Evolutionary conservation across 2,329 filamentous ascomycete genomes (phyloP).

Genomic region (Hyphodiscus sp.): DNA sequence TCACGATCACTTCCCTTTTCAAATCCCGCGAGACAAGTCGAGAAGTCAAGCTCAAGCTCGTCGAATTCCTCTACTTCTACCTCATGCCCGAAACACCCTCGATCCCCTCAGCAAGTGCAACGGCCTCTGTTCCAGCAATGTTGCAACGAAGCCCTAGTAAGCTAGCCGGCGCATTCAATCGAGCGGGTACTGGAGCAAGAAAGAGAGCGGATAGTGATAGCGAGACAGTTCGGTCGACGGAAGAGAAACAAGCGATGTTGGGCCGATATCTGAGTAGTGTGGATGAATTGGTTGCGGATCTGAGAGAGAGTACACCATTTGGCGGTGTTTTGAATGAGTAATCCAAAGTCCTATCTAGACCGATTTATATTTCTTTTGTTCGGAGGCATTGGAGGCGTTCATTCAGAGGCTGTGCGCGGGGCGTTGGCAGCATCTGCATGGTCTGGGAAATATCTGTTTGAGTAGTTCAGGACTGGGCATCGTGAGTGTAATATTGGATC

Average conservation of each 20-base stretch:
- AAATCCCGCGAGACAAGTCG: slow-evolving; percentile 78
- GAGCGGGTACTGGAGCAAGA: slow-evolving; percentile 30
- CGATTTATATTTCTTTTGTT: slow-evolving; percentile 26
- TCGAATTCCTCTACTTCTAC: slow-evolving; percentile 98
- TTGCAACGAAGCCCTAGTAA: slow-evolving; percentile 65
- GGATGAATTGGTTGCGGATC: slow-evolving; percentile 61
- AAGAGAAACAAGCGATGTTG: slow-evolving; percentile 61
- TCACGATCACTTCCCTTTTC: slow-evolving; percentile 89
- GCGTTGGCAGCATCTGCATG: slow-evolving; percentile 6
- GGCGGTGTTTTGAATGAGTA: slow-evolving; percentile 44
- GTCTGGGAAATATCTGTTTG: slow-evolving; percentile 13
- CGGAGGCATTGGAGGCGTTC: slow-evolving; percentile 13
- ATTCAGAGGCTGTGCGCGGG: slow-evolving; percentile 7
- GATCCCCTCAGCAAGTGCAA: slow-evolving; percentile 43
- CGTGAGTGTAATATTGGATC: slow-evolving; percentile 8
- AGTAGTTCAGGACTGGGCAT: slow-evolving; percentile 9
- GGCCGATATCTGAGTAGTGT: slow-evolving; percentile 55
- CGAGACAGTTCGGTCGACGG: slow-evolving; percentile 46
- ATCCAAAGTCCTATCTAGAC: neutral
- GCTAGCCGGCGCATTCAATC: slow-evolving; percentile 50
- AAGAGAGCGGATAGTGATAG: slow-evolving; percentile 31
- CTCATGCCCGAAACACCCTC: slow-evolving; percentile 82
- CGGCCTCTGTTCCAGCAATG: slow-evolving; percentile 43
- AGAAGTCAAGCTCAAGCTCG: slow-evolving; percentile 90
- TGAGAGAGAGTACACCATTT: slow-evolving; percentile 73